Evolutionary conservation across 345 rosid genomes (phyloP).

Genomic region (Linum tenue): DNA sequence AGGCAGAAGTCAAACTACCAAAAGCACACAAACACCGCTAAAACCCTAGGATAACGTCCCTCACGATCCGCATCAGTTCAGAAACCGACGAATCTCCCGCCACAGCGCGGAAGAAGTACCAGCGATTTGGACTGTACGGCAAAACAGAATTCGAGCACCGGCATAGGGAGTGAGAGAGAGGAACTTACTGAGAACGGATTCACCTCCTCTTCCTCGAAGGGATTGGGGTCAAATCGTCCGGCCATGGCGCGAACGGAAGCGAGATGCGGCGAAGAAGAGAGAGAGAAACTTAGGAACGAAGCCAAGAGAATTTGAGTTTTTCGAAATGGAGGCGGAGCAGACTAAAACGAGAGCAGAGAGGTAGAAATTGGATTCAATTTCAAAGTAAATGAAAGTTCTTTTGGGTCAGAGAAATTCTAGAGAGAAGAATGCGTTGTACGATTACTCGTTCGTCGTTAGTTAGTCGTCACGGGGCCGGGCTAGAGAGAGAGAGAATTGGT

Average conservation of each 20-base stretch:
- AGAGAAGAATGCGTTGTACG: background rate
- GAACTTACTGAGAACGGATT: slow-evolving; percentile 85
- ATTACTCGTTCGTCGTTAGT: no score
- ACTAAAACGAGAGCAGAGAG: background rate
- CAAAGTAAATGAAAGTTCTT: background rate
- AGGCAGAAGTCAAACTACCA: background rate
- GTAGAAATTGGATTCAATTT: background rate
- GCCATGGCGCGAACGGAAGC: slow-evolving; percentile 40
- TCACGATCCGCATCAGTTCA: background rate
- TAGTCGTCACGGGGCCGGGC: no score
- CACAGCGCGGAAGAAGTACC: background rate
- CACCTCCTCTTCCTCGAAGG: slow-evolving; percentile 85
- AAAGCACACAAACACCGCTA: background rate
- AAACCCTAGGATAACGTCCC: background rate
- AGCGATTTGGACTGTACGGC: background rate
- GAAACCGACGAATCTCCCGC: background rate
- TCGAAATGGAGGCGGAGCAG: background rate
- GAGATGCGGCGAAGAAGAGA: background rate
- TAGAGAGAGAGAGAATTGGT: slow-evolving; percentile 12
- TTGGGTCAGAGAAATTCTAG: slow-evolving; percentile 1
- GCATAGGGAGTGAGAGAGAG: slow-evolving; percentile 5
- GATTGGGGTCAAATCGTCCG: slow-evolving; percentile 71
- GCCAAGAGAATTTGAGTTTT: slow-evolving; percentile 3
- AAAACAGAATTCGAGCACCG: background rate
- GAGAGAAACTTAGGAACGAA: background rate